These are phyloP conservation scores for Lindgomyces ingoldianus DNA, from an alignment of 495 filamentous ascomycete species.

Conservation along the genomic window DNA sequence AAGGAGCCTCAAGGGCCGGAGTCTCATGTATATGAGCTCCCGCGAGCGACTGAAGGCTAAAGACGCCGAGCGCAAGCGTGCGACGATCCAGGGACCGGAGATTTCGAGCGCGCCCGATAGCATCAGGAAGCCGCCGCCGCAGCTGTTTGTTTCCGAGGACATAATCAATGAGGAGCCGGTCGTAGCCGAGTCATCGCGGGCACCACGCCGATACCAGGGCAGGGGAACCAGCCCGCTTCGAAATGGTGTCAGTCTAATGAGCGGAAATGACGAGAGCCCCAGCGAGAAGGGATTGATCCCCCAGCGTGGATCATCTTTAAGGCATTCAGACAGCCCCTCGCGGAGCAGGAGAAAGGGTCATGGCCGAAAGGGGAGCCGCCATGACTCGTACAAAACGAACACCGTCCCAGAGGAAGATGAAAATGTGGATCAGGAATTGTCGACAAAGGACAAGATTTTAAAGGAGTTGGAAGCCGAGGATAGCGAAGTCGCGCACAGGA, in stretches of 20 bases:
- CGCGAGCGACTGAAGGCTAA: conserved; percentile 38
- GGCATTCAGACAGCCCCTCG: conserved; percentile 38
- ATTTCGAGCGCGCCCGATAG: conserved; percentile 1
- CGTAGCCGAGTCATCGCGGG: conserved; percentile 30
- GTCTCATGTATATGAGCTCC: conserved; percentile 44
- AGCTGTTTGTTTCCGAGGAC: conserved; percentile 30
- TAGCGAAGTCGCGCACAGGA: conserved; percentile 34
- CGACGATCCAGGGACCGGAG: conserved; percentile 29
- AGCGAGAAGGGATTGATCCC: conserved; percentile 32
- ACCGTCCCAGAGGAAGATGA: conserved; percentile 40
- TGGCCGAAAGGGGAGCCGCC: conserved; percentile 26
- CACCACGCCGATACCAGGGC: conserved; percentile 11
- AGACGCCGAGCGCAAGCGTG: conserved; percentile 38
- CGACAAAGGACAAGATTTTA: conserved; percentile 30
- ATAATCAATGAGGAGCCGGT: conserved; percentile 39
- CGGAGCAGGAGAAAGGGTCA: conserved; percentile 27
- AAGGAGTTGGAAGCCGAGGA: conserved; percentile 36
- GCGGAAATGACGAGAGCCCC: conserved; percentile 18
- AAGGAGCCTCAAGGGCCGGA: conserved; percentile 29
- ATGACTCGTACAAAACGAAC: conserved; percentile 39
- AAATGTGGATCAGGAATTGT: conserved; percentile 19
- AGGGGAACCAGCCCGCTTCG: conserved; percentile 28
- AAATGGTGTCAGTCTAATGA: conserved; percentile 22
- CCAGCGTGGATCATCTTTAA: conserved; percentile 34
- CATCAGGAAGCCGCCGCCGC: conserved; percentile 18